A percentile compares a stretch with the other conserved stretches of the same genome.
Conservation (phyloP, 2,329 filamentous ascomycete genomes). For the Tricladium varicosporioides region DNA sequence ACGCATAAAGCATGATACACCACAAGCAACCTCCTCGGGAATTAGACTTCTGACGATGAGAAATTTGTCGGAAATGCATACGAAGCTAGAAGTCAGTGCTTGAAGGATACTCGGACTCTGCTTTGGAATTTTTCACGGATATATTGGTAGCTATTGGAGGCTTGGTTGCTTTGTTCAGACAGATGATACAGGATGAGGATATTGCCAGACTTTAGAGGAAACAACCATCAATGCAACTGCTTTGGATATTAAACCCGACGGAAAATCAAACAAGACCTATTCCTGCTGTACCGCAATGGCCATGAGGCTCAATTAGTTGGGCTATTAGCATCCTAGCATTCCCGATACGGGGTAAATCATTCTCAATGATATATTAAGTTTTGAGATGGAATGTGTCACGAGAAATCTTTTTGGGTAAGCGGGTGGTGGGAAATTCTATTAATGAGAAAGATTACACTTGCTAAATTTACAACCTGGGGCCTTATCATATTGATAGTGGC, state of each 20-base stretch:
- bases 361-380: background rate
- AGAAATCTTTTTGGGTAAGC: background rate
- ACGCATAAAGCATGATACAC: background rate
- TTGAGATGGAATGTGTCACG: background rate
- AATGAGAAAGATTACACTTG: background rate
- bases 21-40: background rate
- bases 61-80: background rate
- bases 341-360: background rate
- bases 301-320: background rate
- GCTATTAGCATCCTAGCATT: background rate
- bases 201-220: slow-evolving; percentile 1
- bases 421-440: background rate
- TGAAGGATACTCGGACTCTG: background rate
- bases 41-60: no score
- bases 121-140: background rate
- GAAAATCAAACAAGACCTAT: background rate
- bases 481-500: background rate
- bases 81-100: background rate
- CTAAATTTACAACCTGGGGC: background rate
- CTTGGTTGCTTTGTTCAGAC: background rate
- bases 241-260: background rate
- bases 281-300: background rate
- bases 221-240: background rate
- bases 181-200: background rate
- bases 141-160: background rate